phyloP scores from a whole-genome alignment of 768 basidiomycete genomes.

The Leccinum obscurum region DNA sequence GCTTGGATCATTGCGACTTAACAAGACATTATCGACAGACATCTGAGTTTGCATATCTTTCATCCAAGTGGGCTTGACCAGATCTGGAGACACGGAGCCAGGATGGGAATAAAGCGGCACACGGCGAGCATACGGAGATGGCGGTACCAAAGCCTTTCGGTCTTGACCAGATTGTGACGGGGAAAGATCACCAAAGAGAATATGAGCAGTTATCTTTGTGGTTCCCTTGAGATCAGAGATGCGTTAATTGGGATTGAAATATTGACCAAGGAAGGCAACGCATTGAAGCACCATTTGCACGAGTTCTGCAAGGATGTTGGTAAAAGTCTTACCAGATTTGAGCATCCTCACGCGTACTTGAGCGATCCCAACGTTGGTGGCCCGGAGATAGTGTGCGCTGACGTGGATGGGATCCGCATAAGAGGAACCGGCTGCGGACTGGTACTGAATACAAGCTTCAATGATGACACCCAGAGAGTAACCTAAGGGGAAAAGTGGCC shows the following conservation, averaged over 20 bases:
- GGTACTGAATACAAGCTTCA: slow-evolving; percentile 53
- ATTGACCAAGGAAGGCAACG: background rate
- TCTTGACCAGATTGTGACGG: slow-evolving; percentile 25
- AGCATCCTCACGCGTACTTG: slow-evolving; percentile 48
- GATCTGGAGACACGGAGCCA: slow-evolving; percentile 33
- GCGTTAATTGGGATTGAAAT: background rate
- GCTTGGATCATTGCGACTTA: slow-evolving; percentile 38
- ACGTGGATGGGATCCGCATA: slow-evolving; percentile 62
- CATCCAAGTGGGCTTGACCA: slow-evolving; percentile 33
- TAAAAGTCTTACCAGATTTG: slow-evolving; percentile 53
- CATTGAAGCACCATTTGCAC: slow-evolving; percentile 47
- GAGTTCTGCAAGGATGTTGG: slow-evolving; percentile 59
- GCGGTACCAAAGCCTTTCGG: slow-evolving; percentile 39
- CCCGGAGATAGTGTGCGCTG: slow-evolving; percentile 56
- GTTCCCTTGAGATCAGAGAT: slow-evolving; percentile 35
- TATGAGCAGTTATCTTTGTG: slow-evolving; percentile 50
- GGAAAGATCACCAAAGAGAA: slow-evolving; percentile 54
- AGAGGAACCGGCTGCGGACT: slow-evolving; percentile 36
- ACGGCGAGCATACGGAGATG: slow-evolving; percentile 61
- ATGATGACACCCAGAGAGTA: slow-evolving; percentile 57
- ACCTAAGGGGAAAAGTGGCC: slow-evolving; percentile 38
- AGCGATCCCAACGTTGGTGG: slow-evolving; percentile 42
- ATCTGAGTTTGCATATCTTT: slow-evolving; percentile 37
- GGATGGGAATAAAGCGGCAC: slow-evolving; percentile 58
- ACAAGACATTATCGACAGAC: slow-evolving; percentile 44